Conservation (phyloP, 371 early-diverging fungal species). For the Mycotypha africana region DNA sequence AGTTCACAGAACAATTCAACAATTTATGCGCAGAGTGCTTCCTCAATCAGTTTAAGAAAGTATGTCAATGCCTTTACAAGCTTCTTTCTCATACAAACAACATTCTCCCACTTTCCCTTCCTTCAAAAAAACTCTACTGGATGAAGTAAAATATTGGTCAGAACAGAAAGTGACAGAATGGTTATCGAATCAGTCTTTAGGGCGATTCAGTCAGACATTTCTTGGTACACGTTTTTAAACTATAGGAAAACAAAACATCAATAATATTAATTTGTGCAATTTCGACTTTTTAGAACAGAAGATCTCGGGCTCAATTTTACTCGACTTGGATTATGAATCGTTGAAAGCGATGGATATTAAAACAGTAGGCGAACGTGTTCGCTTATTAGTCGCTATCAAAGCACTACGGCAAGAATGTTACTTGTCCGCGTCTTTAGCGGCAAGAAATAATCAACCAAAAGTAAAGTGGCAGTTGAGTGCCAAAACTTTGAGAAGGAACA, state of each 20-base stretch:
- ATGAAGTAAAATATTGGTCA: conserved; percentile 63
- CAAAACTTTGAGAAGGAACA: too few species aligned
- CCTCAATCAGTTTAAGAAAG: too few species aligned
- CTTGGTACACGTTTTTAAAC: conserved; percentile 42
- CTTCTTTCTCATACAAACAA: too few species aligned
- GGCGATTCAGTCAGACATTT: conserved; percentile 63
- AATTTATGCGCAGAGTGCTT: too few species aligned
- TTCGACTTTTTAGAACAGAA: conserved; percentile 47
- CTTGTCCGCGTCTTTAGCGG: conserved; percentile 24
- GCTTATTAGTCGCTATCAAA: conserved; percentile 70
- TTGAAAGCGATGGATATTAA: conserved; percentile 80
- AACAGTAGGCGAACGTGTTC: conserved; percentile 82
- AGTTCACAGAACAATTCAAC: too few species aligned
- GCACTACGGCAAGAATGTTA: conserved; percentile 63
- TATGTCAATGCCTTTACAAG: too few species aligned
- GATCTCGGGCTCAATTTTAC: conserved; percentile 75
- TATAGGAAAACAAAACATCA: not conserved
- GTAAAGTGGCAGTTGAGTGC: too few species aligned
- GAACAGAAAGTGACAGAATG: conserved; percentile 67
- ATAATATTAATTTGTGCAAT: not conserved
- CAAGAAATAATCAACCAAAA: conserved; percentile 13
- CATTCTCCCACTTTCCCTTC: conserved; percentile 38
- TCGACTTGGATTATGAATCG: conserved; percentile 76
- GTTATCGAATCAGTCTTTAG: conserved; percentile 68
- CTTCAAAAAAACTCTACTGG: conserved; percentile 34